Percentiles rank a stretch among this genome's conserved stretches.
Evolutionary conservation across 2,329 filamentous ascomycete genomes (phyloP).

Genomic region (Cadophora luteo-olivacea): DNA sequence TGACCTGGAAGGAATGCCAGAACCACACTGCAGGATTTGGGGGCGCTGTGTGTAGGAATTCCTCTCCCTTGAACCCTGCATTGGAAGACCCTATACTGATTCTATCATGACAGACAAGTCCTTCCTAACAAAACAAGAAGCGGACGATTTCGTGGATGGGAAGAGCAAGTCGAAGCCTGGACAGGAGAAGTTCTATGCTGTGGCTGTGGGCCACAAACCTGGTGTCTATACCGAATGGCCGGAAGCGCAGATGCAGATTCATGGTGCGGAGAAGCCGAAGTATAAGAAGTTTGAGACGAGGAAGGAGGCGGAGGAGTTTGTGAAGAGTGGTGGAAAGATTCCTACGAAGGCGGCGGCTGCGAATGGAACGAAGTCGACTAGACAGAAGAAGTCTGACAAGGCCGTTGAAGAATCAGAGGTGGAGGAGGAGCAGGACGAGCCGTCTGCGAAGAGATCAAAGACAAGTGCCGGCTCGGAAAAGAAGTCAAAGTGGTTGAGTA

Average conservation of each 20-base stretch:
- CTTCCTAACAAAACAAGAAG: conserved; percentile 75
- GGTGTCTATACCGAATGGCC: conserved; percentile 71
- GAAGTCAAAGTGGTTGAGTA: conserved; percentile 43
- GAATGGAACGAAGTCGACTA: conserved; percentile 1
- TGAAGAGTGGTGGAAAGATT: conserved; percentile 53
- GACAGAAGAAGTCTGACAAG: conserved; percentile 48
- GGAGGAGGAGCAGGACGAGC: not conserved
- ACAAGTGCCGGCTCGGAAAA: conserved; percentile 8
- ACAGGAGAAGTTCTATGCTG: conserved; percentile 61
- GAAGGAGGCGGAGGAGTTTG: conserved; percentile 80
- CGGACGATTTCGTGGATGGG: conserved; percentile 77
- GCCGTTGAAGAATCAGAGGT: not conserved
- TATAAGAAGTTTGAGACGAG: conserved; percentile 73
- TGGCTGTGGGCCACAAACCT: conserved; percentile 63
- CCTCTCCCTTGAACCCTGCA: not conserved
- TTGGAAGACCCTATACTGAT: conserved; percentile 2
- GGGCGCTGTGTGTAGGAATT: conserved; percentile 70
- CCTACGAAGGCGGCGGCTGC: conserved; percentile 1
- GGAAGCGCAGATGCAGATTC: conserved; percentile 75
- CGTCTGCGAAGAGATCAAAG: conserved; percentile 28
- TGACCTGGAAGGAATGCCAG: conserved; percentile 66
- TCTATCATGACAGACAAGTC: conserved; percentile 69
- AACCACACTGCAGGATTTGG: conserved; percentile 64
- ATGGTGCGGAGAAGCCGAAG: conserved; percentile 71
- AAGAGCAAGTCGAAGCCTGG: conserved; percentile 51